A percentile compares a stretch with the other conserved stretches of the same genome.
Conservation (phyloP, 1,284 basidiomycete genomes). For the Ceratobasidium sp. region DNA sequence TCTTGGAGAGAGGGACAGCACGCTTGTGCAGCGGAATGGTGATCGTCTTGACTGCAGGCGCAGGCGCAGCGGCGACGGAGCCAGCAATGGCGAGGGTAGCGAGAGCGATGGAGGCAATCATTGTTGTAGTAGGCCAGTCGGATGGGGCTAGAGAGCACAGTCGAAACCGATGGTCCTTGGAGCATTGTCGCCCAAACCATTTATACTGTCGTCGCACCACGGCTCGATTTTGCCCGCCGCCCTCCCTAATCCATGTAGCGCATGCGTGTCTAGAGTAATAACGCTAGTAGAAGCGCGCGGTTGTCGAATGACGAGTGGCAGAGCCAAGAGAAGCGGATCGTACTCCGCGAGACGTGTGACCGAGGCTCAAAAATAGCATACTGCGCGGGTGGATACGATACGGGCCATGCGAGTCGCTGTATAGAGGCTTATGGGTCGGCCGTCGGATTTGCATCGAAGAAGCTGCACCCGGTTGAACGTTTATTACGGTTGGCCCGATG, state of each 20-base stretch:
- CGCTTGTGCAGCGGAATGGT: conserved; percentile 38
- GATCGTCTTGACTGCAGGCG: conserved; percentile 14
- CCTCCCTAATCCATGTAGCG: conserved; percentile 16
- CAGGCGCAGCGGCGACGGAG: conserved; percentile 25
- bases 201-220: background rate
- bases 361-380: conserved; percentile 25
- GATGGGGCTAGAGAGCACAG: conserved; percentile 6
- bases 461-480: background rate
- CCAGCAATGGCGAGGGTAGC: conserved; percentile 32
- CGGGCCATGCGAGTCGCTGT: background rate
- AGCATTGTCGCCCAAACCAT: background rate
- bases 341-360: conserved; percentile 21
- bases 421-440: conserved; percentile 1
- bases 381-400: background rate
- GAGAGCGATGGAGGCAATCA: conserved; percentile 38
- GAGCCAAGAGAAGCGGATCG: conserved; percentile 7
- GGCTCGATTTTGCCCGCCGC: background rate
- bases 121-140: background rate
- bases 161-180: conserved; percentile 5
- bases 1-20: conserved; percentile 24
- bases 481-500: background rate
- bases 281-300: background rate
- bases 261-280: conserved; percentile 1
- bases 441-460: background rate
- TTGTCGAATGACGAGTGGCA: conserved; percentile 22